These are phyloP conservation scores for Fusarium algeriense DNA, from an alignment of 2,329 filamentous ascomycete species.

Conservation along the genomic window DNA sequence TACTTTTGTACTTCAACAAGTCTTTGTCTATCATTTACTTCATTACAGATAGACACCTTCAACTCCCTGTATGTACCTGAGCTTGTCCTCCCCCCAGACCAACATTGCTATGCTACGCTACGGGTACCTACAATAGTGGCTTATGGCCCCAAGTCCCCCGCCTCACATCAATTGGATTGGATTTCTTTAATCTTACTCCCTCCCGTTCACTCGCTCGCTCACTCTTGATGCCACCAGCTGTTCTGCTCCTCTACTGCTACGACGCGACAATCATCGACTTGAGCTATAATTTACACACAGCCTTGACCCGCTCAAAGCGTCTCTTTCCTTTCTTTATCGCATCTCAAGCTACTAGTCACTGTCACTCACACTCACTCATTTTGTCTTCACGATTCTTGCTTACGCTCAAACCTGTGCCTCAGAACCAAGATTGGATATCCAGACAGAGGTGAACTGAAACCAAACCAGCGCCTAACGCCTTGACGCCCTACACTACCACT, in stretches of 20 bases:
- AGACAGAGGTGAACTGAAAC: conserved; percentile 8
- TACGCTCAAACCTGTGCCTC: conserved; percentile 31
- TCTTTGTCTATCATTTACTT: background rate
- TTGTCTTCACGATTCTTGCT: conserved; percentile 24
- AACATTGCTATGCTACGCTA: conserved; percentile 18
- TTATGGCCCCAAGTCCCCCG: conserved; percentile 32
- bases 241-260: conserved; percentile 30
- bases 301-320: conserved; percentile 14
- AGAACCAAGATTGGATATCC: conserved; percentile 22
- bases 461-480: conserved; percentile 41
- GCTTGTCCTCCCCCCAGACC: conserved; percentile 1
- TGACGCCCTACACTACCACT: conserved; percentile 36
- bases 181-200: conserved; percentile 42
- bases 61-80: background rate
- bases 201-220: conserved; percentile 21
- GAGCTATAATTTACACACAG: conserved; percentile 24
- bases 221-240: conserved; percentile 37
- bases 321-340: conserved; percentile 16
- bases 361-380: background rate
- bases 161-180: conserved; percentile 33
- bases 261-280: conserved; percentile 31
- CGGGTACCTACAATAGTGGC: conserved; percentile 36
- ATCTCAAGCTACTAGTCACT: conserved; percentile 9
- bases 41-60: background rate
- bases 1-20: background rate